phyloP scores from a whole-genome alignment of 768 basidiomycete species.

The Podaxis carcinomalis region DNA sequence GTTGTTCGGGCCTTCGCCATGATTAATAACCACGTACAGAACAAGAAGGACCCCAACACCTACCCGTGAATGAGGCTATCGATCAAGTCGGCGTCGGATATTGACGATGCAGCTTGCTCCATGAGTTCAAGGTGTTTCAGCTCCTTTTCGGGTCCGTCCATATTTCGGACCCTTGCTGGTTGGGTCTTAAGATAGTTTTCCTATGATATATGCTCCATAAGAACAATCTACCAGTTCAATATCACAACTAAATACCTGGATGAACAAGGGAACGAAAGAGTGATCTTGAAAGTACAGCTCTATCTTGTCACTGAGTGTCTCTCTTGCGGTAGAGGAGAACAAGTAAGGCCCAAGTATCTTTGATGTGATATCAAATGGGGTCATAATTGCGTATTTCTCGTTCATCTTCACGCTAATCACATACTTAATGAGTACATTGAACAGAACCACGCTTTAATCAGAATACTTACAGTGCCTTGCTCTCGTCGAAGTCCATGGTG shows the following conservation, averaged over 20 bases:
- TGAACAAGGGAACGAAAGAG: slow-evolving; percentile 90
- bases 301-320: slow-evolving; percentile 87
- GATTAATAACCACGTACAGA: background rate
- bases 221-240: background rate
- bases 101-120: slow-evolving; percentile 84
- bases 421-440: background rate
- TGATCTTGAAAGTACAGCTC: slow-evolving; percentile 97
- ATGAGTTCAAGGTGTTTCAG: slow-evolving; percentile 78
- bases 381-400: slow-evolving; percentile 88
- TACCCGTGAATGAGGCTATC: slow-evolving; percentile 94
- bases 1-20: slow-evolving; percentile 74
- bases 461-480: slow-evolving; percentile 76
- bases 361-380: slow-evolving; percentile 88
- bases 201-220: slow-evolving; percentile 29
- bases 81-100: slow-evolving; percentile 93
- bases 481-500: slow-evolving; percentile 87
- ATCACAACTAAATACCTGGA: slow-evolving; percentile 57
- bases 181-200: slow-evolving; percentile 93
- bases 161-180: slow-evolving; percentile 55
- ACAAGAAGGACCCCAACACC: slow-evolving; percentile 12
- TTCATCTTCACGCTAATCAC: slow-evolving; percentile 71
- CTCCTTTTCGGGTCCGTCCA: slow-evolving; percentile 57
- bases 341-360: slow-evolving; percentile 89
- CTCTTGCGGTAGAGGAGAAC: slow-evolving; percentile 77
- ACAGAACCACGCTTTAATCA: background rate